A percentile compares a stretch with the other conserved stretches of the same genome.
Evolutionary conservation across 2,329 filamentous ascomycete species (phyloP).

Genomic region (Penicillium vulpinum): DNA sequence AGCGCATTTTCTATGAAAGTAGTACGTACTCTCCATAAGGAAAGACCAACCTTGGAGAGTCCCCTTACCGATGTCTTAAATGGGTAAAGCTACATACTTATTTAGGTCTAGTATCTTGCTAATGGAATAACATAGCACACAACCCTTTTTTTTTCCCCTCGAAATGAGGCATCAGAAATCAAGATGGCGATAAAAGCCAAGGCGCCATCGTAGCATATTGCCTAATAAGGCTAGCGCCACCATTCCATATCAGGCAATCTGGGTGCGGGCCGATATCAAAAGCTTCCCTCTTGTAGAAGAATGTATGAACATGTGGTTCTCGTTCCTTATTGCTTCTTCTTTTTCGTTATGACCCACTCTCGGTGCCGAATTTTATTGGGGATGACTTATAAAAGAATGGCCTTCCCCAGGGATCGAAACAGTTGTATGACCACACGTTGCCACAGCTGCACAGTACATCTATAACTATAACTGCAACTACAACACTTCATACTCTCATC

Average conservation of each 20-base stretch:
- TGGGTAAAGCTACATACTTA: neutral
- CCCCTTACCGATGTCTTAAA: no score
- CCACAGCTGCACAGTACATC: neutral
- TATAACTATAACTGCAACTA: neutral
- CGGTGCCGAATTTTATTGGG: neutral
- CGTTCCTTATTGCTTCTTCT: conserved; percentile 1
- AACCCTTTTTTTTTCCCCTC: no score
- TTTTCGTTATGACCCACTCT: neutral
- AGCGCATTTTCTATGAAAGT: neutral
- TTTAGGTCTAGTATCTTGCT: neutral
- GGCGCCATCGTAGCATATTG: conserved; percentile 22
- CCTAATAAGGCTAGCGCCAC: conserved; percentile 16
- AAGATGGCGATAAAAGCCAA: conserved; percentile 13
- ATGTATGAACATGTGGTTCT: neutral
- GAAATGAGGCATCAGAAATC: neutral
- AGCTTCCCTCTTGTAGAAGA: neutral
- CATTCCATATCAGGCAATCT: conserved; percentile 21
- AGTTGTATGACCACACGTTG: neutral
- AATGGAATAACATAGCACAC: neutral
- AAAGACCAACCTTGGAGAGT: neutral
- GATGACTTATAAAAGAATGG: conserved; percentile 18
- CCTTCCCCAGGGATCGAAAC: neutral
- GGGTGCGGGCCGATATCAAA: conserved; percentile 10
- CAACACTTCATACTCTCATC: neutral
- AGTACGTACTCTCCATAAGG: neutral